These are phyloP conservation scores for Cryptococcus sp. DNA, from an alignment of 1,284 basidiomycete species.

Conservation along the genomic window DNA sequence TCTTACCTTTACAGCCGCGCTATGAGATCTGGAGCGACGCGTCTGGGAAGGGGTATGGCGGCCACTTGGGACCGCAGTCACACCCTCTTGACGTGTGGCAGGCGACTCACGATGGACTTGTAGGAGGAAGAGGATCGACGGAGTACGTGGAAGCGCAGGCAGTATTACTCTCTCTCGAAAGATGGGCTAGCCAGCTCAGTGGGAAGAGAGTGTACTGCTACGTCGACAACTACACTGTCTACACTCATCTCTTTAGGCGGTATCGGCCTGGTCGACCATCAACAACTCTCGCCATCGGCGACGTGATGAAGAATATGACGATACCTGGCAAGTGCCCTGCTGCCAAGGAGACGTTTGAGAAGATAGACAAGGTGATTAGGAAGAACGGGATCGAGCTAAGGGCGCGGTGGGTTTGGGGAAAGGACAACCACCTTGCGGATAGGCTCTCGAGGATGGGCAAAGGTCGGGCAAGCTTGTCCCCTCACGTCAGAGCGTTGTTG, in stretches of 20 bases:
- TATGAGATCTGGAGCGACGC: slow-evolving; percentile 18
- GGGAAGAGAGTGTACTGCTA: slow-evolving; percentile 16
- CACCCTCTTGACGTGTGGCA: slow-evolving; percentile 17
- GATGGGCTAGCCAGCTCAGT: slow-evolving; percentile 7
- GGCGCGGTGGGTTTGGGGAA: slow-evolving; percentile 16
- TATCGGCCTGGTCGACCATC: slow-evolving; percentile 1
- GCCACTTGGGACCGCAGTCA: slow-evolving; percentile 13
- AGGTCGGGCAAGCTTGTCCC: neutral
- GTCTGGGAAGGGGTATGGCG: slow-evolving; percentile 15
- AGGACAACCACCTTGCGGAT: slow-evolving; percentile 16
- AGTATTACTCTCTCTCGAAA: slow-evolving; percentile 4
- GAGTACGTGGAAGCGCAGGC: slow-evolving; percentile 15
- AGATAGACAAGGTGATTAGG: slow-evolving; percentile 11
- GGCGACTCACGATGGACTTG: neutral
- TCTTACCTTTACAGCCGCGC: neutral
- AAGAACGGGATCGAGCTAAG: slow-evolving; percentile 9
- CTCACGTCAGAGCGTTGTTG: neutral
- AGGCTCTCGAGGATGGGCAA: slow-evolving; percentile 8
- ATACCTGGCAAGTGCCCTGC: neutral
- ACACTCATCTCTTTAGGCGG: slow-evolving; percentile 2
- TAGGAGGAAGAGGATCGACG: slow-evolving; percentile 6
- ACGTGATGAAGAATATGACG: neutral
- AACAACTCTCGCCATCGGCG: slow-evolving; percentile 2
- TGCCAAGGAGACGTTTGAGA: slow-evolving; percentile 7
- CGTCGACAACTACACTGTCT: slow-evolving; percentile 18